Base-by-base conservation (phyloP, 106 monocot genomes). In the Acorus gramineus region DNA sequence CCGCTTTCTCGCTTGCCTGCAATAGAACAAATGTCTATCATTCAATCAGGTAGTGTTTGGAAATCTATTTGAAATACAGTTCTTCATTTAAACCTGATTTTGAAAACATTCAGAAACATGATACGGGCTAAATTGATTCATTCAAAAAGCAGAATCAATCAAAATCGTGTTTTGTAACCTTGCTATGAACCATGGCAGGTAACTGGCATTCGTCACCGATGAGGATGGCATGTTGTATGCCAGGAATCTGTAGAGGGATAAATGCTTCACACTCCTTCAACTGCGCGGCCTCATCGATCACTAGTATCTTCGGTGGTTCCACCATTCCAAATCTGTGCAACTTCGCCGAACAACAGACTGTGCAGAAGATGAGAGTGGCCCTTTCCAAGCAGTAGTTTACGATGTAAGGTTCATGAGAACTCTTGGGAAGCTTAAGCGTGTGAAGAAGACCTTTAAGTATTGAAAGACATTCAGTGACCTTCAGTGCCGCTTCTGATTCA, bases 261-360 rank as follows among this genome's bases (percentile, higher is more conserved):
- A 77, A 42, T 43, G 64, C 51, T 51, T 81, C 77, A 69, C 77
- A 73, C n/a, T 81, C 77, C 49, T 77, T 74, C 46, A 70, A 60
- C 8, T 81, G 76, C n/a, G 81, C 76, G 56, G 81, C 81, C 56
- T 84, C 84, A 56, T 84, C 84, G 11, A 84, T 65, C 10, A 84
- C 44, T 45, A 84, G 52, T 5, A 63, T 47, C 53, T 71, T 50
- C 3, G 72, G 0, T 8, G 70, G 49, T 12, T 50, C 28, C 44
- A 5, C 8, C 49, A 47, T 66, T 3, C 42, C 14, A 5, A 77
- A 46, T n/a, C 6, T 14, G 14, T 77, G 49, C 14, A 77, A 59
- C 57, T 55, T 71, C 0, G 28, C 14, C 47, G 71, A 77, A 55
- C 66, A 61, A 5, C 54, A 77, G 7, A 66, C 71, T 53, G 77